phyloP scores from a whole-genome alignment of 2,329 filamentous ascomycete species.

The Calonectria pseudoturangicola region DNA sequence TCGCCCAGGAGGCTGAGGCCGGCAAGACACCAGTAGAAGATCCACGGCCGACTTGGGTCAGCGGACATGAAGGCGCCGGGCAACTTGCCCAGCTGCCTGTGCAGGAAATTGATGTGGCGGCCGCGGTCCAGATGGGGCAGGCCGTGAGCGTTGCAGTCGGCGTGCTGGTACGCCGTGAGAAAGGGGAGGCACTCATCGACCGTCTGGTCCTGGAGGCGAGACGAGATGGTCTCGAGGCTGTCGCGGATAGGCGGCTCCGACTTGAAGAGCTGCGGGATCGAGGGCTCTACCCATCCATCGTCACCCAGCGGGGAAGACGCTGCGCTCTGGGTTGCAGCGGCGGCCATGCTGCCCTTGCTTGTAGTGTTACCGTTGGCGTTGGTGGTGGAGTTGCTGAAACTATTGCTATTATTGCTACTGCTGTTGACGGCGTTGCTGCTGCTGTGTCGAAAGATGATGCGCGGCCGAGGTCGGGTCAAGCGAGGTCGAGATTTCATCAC shows the following conservation, averaged over 20 bases:
- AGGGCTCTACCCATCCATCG: constrained; percentile 39
- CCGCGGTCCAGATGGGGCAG: constrained; percentile 83
- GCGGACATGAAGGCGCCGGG: constrained; percentile 82
- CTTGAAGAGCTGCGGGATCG: constrained; percentile 75
- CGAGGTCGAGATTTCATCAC: constrained; percentile 57
- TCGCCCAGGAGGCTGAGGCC: constrained; percentile 85
- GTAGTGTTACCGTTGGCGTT: constrained; percentile 38
- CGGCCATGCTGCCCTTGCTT: constrained; percentile 33
- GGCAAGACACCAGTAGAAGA: constrained; percentile 93
- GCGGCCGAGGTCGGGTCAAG: constrained; percentile 55
- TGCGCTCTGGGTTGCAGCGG: constrained; percentile 39
- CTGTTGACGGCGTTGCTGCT: constrained; percentile 43
- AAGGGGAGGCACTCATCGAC: constrained; percentile 81
- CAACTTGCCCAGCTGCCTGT: constrained; percentile 74
- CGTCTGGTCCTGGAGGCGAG: constrained; percentile 80
- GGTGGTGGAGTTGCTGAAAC: constrained; percentile 34
- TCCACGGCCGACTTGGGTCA: constrained; percentile 94
- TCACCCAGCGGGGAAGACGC: constrained; percentile 37
- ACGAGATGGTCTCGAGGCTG: constrained; percentile 79
- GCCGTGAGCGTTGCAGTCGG: constrained; percentile 80
- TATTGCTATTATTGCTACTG: constrained; percentile 38
- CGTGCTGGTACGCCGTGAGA: constrained; percentile 73
- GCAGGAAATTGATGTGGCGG: constrained; percentile 78
- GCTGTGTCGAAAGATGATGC: constrained; percentile 58
- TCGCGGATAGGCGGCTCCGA: constrained; percentile 79